These are phyloP conservation scores for Candida xiaguanensis DNA, from an alignment of 805 yeast species.

Conservation along the genomic window DNA sequence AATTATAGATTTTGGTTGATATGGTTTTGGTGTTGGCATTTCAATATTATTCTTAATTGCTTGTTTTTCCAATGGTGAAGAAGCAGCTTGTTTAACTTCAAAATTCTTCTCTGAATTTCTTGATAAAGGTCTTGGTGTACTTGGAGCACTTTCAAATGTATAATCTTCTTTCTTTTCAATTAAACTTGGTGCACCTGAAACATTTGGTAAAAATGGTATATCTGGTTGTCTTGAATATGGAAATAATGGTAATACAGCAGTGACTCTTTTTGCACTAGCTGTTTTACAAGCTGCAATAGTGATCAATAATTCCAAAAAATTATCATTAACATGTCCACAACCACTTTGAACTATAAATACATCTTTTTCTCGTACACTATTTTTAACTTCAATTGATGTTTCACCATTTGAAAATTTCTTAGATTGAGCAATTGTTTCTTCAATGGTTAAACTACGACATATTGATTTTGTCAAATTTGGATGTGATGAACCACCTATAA, in stretches of 20 bases:
- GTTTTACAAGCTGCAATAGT: conserved; percentile 90
- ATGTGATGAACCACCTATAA: conserved; percentile 89
- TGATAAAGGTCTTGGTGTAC: conserved; percentile 44
- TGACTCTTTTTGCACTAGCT: conserved; percentile 83
- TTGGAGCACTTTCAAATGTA: conserved; percentile 50
- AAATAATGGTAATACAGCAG: conserved; percentile 89
- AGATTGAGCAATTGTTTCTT: conserved; percentile 61
- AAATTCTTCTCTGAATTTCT: conserved; percentile 11
- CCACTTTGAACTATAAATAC: conserved; percentile 88
- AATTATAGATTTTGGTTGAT: conserved; percentile 23
- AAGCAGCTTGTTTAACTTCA: background rate
- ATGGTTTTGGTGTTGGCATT: conserved; percentile 10
- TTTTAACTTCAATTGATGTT: conserved; percentile 78
- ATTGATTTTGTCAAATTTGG: conserved; percentile 72
- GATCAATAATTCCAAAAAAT: conserved; percentile 75
- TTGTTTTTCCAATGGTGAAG: conserved; percentile 9
- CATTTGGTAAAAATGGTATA: conserved; percentile 65
- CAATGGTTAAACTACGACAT: conserved; percentile 72
- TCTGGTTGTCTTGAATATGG: conserved; percentile 97
- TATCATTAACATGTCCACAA: conserved; percentile 85
- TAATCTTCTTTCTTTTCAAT: conserved; percentile 33
- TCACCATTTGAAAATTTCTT: conserved; percentile 85
- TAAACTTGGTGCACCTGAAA: conserved; percentile 65
- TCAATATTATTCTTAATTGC: conserved; percentile 8
- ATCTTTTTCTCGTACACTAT: conserved; percentile 93